Evolutionary conservation across 2,329 filamentous ascomycete genomes (phyloP), one percentile per base, ranked within the genome.

Genomic region (Capronia americana): DNA sequence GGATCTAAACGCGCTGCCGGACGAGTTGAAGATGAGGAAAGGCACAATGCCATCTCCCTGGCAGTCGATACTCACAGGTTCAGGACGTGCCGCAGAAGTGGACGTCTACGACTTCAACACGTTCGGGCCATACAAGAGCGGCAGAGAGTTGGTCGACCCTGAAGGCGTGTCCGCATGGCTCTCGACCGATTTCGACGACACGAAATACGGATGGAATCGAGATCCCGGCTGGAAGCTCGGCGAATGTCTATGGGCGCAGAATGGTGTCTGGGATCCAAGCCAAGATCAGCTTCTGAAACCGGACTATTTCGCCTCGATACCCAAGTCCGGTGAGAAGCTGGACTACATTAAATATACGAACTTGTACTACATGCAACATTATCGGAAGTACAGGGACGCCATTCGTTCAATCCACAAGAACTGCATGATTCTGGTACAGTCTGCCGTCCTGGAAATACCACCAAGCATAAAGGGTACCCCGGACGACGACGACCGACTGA

Each of bases 241-340:
- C n/a, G 88, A 96, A 78, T 98, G 95, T 74, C 78, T 99, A 48
- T 99, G 95, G 95, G 94, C 95, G 3, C 94, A 97, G 75, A 93
- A 99, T 77, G 94, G 93, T 1, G 88, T 99, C 5, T 99, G 95
- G 95, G 92, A 99, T 75, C 89, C 91, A 5, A 81, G 83, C 3
- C 90, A 86, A 1, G 93, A 97, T 75, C 87, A 86, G 0, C 80
- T 99, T 4, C 78, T 97, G 64, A 87, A 86, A 71, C 96, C 93
- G 73, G 88, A 96, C 76, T 97, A 98, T 78, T 99, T 99, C 74
- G 85, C 88, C 8, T 91, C 89, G 73, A 88, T 91, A 68, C 93
- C 93, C 0, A 83, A 81, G 17, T 93, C 89, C 1, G 92, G 91
- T 2, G 86, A 91, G 67, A 82, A 80, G 5, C 84, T 98, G 63